phyloP scores from a whole-genome alignment of 78 protist species.

The Ministeria vibrans region DNA sequence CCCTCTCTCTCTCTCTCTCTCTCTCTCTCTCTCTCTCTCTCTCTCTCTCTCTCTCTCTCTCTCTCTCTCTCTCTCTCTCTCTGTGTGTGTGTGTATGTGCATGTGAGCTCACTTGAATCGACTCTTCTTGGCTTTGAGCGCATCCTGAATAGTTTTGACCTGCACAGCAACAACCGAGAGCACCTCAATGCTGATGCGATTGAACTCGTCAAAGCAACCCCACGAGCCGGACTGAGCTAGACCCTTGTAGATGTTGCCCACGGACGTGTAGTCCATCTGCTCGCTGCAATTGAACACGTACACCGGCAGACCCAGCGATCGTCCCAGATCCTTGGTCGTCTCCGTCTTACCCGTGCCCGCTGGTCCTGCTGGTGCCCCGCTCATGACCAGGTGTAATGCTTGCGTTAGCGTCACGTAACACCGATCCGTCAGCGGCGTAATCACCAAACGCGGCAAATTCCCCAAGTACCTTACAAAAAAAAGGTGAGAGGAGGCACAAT shows the following conservation, averaged over 20 bases:
- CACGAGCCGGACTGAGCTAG: constrained; percentile 81
- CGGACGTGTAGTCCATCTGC: constrained; percentile 61
- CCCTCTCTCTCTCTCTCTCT: too few species aligned
- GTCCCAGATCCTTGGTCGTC: constrained; percentile 77
- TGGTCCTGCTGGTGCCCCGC: constrained; percentile 94
- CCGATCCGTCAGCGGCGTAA: constrained; percentile 90
- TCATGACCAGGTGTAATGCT: constrained; percentile 68
- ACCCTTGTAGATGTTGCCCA: constrained; percentile 79
- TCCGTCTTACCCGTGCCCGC: constrained; percentile 95
- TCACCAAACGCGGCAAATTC: constrained; percentile 72
- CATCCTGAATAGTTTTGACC: constrained; percentile 60
- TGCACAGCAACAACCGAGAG: constrained; percentile 87
- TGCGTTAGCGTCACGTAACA: constrained; percentile 91
- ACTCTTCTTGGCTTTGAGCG: constrained; percentile 10
- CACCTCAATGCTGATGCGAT: constrained; percentile 80
- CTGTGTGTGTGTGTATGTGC: too few species aligned
- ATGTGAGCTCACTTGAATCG: too few species aligned
- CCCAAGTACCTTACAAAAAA: too few species aligned
- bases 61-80: too few species aligned
- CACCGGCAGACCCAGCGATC: constrained; percentile 43
- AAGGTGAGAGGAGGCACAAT: too few species aligned
- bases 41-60: too few species aligned
- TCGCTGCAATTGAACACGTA: constrained; percentile 81
- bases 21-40: too few species aligned
- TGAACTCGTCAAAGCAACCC: constrained; percentile 96